Percentiles rank a stretch among this genome's conserved stretches.
These are phyloP conservation scores for Articulospora tetracladia DNA, from an alignment of 495 filamentous ascomycete genomes.

Conservation along the genomic window DNA sequence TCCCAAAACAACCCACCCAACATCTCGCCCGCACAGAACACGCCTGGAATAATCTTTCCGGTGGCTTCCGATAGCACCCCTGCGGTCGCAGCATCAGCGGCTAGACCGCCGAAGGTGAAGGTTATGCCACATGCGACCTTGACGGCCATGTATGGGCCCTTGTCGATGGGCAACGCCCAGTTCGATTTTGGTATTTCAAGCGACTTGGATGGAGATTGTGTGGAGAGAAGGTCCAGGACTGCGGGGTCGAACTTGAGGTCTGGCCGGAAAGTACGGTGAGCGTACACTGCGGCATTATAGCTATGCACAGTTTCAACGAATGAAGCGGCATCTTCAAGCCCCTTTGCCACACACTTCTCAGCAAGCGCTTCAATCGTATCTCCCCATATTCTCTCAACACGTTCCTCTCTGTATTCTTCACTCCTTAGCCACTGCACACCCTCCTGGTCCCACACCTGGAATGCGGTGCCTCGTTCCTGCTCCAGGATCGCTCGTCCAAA, in stretches of 20 bases:
- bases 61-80: constrained; percentile 43
- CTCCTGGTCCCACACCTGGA: constrained; percentile 58
- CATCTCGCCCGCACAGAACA: constrained; percentile 60
- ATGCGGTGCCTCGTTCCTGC: constrained; percentile 52
- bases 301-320: constrained; percentile 45
- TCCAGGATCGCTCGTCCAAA: constrained; percentile 52
- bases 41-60: constrained; percentile 39
- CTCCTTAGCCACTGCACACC: constrained; percentile 42
- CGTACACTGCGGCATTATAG: constrained; percentile 49
- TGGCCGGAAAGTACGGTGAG: constrained; percentile 34
- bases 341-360: constrained; percentile 36
- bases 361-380: constrained; percentile 49
- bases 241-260: constrained; percentile 47
- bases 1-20: constrained; percentile 58
- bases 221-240: constrained; percentile 52
- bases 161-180: constrained; percentile 55
- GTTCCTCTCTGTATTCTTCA: constrained; percentile 56
- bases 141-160: constrained; percentile 54
- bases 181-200: constrained; percentile 54
- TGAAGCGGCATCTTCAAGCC: constrained; percentile 33
- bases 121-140: constrained; percentile 58
- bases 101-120: constrained; percentile 62
- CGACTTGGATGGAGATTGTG: constrained; percentile 34
- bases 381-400: constrained; percentile 45
- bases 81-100: constrained; percentile 40